Evolutionary conservation across 306 rosid genomes (phyloP).

Genomic region (Citrullus mucosospermus): DNA sequence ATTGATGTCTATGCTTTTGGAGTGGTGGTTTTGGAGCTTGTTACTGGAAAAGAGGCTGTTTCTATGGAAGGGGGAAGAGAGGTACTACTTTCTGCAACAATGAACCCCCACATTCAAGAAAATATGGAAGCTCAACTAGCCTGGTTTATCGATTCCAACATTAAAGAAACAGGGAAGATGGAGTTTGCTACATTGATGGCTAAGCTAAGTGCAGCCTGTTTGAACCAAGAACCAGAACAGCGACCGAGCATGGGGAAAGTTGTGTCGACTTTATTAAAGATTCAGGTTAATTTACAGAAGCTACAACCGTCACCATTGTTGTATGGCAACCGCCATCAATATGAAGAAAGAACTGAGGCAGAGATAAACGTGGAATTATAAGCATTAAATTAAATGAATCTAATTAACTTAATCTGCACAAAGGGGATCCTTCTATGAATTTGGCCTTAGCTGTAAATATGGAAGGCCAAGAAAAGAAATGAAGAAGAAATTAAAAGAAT

Average conservation of each 20-base stretch:
- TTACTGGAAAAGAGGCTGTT: constrained; percentile 35
- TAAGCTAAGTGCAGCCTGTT: constrained; percentile 41
- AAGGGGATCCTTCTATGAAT: constrained; percentile 17
- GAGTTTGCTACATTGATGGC: constrained; percentile 22
- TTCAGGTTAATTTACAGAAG: constrained; percentile 13
- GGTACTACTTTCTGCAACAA: constrained; percentile 25
- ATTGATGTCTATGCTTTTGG: constrained; percentile 58
- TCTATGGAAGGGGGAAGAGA: constrained; percentile 26
- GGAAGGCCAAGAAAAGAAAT: constrained; percentile 41
- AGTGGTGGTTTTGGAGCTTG: constrained; percentile 45
- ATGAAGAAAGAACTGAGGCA: background rate
- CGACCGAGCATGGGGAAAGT: constrained; percentile 23
- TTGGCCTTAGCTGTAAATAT: constrained; percentile 39
- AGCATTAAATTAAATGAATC: constrained; percentile 15
- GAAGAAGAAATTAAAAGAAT: constrained; percentile 15
- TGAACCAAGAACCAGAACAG: constrained; percentile 20
- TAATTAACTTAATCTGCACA: constrained; percentile 16
- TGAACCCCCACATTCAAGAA: constrained; percentile 13
- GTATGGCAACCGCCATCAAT: background rate
- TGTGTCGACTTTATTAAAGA: constrained; percentile 10
- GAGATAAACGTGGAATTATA: constrained; percentile 2
- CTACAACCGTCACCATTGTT: background rate
- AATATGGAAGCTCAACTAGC: constrained; percentile 21
- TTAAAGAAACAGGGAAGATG: constrained; percentile 15
- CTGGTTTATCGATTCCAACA: constrained; percentile 30